Percentiles rank a stretch among this genome's conserved stretches.
Conservation (phyloP, 768 basidiomycete species). For the Asterophora parasitica region DNA sequence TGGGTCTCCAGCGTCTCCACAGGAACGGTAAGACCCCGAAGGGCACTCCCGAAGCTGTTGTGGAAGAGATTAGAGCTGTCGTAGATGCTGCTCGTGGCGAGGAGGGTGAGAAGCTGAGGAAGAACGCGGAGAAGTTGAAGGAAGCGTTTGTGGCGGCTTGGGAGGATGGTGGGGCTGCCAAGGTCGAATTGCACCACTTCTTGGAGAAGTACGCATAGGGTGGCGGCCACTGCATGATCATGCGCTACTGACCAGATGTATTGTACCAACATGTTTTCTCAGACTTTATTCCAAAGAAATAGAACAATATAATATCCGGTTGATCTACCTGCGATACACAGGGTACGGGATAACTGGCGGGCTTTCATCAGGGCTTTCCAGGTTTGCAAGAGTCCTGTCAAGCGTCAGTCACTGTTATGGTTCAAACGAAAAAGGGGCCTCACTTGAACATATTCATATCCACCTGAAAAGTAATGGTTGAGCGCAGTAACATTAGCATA, state of each 20-base stretch:
- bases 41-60: slow-evolving; percentile 16
- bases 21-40: slow-evolving; percentile 6
- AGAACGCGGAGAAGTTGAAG: slow-evolving; percentile 10
- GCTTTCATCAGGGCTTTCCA: slow-evolving; percentile 49
- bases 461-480: slow-evolving; percentile 37
- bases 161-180: slow-evolving; percentile 10
- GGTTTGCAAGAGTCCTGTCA: slow-evolving; percentile 46
- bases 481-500: slow-evolving; percentile 7
- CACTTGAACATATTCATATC: slow-evolving; percentile 74
- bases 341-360: slow-evolving; percentile 61
- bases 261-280: too few species aligned
- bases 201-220: slow-evolving; percentile 1
- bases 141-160: slow-evolving; percentile 7
- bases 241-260: too few species aligned
- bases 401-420: background rate
- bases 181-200: slow-evolving; percentile 1
- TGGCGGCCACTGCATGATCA: too few species aligned
- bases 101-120: slow-evolving; percentile 10
- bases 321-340: slow-evolving; percentile 41
- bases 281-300: too few species aligned
- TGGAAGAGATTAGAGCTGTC: slow-evolving; percentile 8
- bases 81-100: slow-evolving; percentile 9
- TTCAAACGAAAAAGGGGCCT: slow-evolving; percentile 11
- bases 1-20: slow-evolving; percentile 12
- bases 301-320: background rate